Evolutionary conservation across 139 green algal species (phyloP), one percentile per base, ranked within the genome.

Genomic region (Coccomyxa sp.): DNA sequence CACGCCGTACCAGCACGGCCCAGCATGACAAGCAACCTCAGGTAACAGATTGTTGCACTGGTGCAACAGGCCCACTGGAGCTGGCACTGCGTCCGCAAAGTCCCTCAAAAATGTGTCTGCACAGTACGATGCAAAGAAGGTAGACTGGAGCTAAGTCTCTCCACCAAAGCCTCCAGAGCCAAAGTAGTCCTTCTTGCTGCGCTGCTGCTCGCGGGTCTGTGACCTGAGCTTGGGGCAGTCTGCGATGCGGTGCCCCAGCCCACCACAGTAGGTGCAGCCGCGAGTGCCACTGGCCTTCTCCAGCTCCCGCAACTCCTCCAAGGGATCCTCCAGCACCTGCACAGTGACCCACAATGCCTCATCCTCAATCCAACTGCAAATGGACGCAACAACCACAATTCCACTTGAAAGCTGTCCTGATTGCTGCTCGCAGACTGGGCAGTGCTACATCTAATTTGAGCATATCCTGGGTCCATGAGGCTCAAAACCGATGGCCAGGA

Each of bases 251-350:
- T 99, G 97, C 45, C 97, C 97, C 84, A 99, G 90, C 38, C 97
- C 97, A 60, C 97, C 96, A 86, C 97, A 99, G 90, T 97, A 99
- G 60, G 89, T 89, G 88, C 97, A 99, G 59, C 97, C 97, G 85
- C 94, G 94, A 85, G 92, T 87, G 66, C 94, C 94, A 58, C 82
- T 92, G 32, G 92, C 89, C 0, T 87, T 91, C 67, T 92, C 94
- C 85, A 96, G 81, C 86, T 92, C 91, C 85, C 94, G 89, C 88
- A 95, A 76, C 87, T 94, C 88, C 84, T 97, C 95, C 87, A 95
- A 86, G 1, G 95, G 95, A 86, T 99, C 96, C 32, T 98, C 91
- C 80, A 98, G 85, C 27, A 90, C 91, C 77, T 90, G 83, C n/a
- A 71, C 63, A 71, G 63, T 71, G 63, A 25, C 21, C 4, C 63